Evolutionary conservation across 2,329 filamentous ascomycete genomes (phyloP).

Genomic region (Colletotrichum aenigma): DNA sequence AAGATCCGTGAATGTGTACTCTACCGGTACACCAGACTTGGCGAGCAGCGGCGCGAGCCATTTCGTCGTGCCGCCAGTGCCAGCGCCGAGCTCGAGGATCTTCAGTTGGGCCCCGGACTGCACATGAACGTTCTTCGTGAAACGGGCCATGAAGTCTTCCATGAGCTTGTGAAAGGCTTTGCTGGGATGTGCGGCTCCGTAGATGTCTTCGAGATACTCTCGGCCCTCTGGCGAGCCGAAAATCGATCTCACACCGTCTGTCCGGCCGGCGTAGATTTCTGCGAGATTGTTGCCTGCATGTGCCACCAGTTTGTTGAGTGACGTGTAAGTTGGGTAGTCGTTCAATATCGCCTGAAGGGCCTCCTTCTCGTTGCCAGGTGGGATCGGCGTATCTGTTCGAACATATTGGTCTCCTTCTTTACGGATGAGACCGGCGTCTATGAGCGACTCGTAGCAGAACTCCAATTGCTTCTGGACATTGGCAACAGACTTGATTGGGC

Average conservation of each 20-base stretch:
- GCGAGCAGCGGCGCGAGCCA: conserved; percentile 28
- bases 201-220: conserved; percentile 7
- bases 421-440: neutral
- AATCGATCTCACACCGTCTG: neutral
- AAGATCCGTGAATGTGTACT: conserved; percentile 46
- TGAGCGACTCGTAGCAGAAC: neutral
- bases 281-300: neutral
- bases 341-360: neutral
- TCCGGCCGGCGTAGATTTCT: neutral
- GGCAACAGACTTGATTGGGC: neutral
- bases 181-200: conserved; percentile 1
- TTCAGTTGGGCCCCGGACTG: neutral
- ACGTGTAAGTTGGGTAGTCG: neutral
- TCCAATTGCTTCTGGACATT: neutral
- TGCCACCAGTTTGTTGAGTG: neutral
- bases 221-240: neutral
- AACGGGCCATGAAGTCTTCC: neutral
- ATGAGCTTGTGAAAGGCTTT: conserved; percentile 8
- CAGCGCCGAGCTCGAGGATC: neutral
- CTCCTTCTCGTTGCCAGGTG: neutral
- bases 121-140: neutral
- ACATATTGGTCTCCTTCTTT: neutral
- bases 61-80: neutral
- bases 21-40: conserved; percentile 27
- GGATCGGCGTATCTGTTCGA: neutral